Base-by-base conservation (phyloP, 2,329 filamentous ascomycete genomes). In the Thelonectria olida region DNA sequence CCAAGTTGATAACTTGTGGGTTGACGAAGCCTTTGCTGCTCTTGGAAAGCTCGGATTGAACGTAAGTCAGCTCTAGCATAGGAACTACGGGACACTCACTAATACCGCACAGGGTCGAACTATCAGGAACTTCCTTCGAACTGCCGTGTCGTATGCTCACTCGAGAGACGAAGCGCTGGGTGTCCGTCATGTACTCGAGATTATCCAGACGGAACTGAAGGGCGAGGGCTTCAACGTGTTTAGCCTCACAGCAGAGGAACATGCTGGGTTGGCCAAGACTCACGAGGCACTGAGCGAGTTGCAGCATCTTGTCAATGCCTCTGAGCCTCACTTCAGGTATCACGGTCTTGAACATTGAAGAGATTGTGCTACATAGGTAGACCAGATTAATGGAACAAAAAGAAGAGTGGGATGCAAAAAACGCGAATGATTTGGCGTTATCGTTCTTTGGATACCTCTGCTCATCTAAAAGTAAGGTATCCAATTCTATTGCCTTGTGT, bases 41-140 rank as follows among this genome's bases (percentile, higher is more conserved):
- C 31, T 58, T 5, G 48, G 55, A 23, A 58, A 52, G 47, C 55
- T 58, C 13, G 42, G 49, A 15, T 19, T 58, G 8, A 58, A 48
- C 15, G 55, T 53, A 17, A 49, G 52, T 28, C 9, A n/a, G n/a
- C 20, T 23, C 22, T 27, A 4, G 17, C 20, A 4, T 4, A 9
- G 13, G 7, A 23, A 17, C 31, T 17, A 8, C 8, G 5, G 15
- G 5, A 20, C n/a, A 5, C 44, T 56, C 10, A 6, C 45, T 50
- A 44, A 56, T 19, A 42, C 15, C 7, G 7, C 9, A n/a, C 17
- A 58, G 55, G 48, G 55, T 28, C 48, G 55, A 1, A 48, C 41
- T 9, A 53, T 58, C 12, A 39, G 49, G 4, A 53, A 52, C 31
- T 52, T 53, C 36, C 20, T 58, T 19, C 48, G 55, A 23, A 58